A percentile compares a stretch with the other conserved stretches of the same genome.
Evolutionary conservation across 176 grass and related monocot species (phyloP).

Genomic region (Stipa capillata): DNA sequence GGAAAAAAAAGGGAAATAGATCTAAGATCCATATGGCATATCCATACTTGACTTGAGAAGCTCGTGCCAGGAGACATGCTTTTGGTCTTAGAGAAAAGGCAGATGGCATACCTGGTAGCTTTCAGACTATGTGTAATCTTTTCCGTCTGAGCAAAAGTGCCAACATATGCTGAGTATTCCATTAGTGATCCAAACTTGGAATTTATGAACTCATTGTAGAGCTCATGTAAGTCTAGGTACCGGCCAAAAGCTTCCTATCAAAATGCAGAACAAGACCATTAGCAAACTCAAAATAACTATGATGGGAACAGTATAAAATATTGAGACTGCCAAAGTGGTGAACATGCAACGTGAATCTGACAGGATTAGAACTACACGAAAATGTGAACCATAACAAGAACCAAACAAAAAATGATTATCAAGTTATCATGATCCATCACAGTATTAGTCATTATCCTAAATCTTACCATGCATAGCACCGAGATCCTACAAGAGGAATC

Average conservation of each 20-base stretch:
- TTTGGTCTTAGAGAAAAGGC: background rate
- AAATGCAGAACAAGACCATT: slow-evolving; percentile 3
- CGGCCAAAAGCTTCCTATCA: slow-evolving; percentile 90
- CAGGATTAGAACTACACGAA: background rate
- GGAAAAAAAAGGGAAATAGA: background rate
- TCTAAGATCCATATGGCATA: background rate
- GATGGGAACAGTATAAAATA: background rate
- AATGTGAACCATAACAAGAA: background rate
- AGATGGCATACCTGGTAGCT: slow-evolving; percentile 44
- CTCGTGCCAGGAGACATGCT: background rate
- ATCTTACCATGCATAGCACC: slow-evolving; percentile 84
- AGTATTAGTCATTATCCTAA: slow-evolving; percentile 39
- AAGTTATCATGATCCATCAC: background rate
- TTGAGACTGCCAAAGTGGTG: background rate
- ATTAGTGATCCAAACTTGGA: slow-evolving; percentile 75
- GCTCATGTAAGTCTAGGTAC: slow-evolving; percentile 84
- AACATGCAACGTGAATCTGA: background rate
- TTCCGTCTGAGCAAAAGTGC: slow-evolving; percentile 53
- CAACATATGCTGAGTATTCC: slow-evolving; percentile 75
- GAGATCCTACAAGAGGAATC: slow-evolving; percentile 67
- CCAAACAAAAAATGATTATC: background rate
- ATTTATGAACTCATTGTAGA: slow-evolving; percentile 95
- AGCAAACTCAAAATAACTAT: slow-evolving; percentile 13
- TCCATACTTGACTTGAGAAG: background rate
- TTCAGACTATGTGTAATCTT: slow-evolving; percentile 59